These are phyloP conservation scores for Plasmodium vivax DNA, from an alignment of 169 alveolate species.

Conservation along the genomic window DNA sequence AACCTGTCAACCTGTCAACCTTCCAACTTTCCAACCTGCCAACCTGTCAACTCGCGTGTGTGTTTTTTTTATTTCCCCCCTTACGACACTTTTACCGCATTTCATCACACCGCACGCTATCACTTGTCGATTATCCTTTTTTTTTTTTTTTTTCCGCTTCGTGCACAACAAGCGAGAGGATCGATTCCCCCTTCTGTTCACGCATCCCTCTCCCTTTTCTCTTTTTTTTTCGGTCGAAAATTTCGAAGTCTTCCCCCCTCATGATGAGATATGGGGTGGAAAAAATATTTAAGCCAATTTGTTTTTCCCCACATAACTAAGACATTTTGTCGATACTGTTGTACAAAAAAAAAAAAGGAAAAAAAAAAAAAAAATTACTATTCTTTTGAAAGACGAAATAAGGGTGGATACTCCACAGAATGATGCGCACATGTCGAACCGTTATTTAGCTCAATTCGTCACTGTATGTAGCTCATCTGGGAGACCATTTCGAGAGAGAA, in stretches of 20 bases:
- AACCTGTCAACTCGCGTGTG: neutral
- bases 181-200: neutral
- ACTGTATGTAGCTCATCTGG: neutral
- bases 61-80: neutral
- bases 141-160: neutral
- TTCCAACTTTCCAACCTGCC: too few relatives aligned
- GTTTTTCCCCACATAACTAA: neutral
- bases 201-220: neutral
- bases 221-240: neutral
- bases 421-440: neutral
- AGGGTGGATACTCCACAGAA: neutral
- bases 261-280: neutral
- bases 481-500: neutral
- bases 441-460: neutral
- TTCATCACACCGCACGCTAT: neutral
- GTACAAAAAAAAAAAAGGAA: neutral
- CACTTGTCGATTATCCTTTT: neutral
- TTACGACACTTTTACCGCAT: neutral
- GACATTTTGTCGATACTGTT: neutral
- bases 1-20: too few relatives aligned
- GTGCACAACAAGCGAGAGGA: neutral
- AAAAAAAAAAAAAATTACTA: neutral
- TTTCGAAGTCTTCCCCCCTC: neutral
- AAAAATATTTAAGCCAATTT: neutral
- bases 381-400: neutral